A percentile compares a stretch with the other conserved stretches of the same genome.
phyloP scores from a whole-genome alignment of 108 stramenopile species.

The Stephanodiscus triporus region DNA sequence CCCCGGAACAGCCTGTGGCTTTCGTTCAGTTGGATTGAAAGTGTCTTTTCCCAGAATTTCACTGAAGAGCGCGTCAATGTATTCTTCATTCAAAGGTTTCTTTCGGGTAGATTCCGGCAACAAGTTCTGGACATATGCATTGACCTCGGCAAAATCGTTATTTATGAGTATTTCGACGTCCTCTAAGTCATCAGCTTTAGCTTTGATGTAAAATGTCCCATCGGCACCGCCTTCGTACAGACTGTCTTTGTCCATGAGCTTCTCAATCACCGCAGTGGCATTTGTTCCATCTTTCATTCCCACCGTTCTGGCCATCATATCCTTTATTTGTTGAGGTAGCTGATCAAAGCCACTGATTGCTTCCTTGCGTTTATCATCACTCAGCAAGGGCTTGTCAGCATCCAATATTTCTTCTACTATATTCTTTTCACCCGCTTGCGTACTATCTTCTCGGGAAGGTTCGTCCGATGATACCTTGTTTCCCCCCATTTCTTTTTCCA shows the following conservation, averaged over 20 bases:
- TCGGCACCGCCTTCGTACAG: constrained; percentile 32
- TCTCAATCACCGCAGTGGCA: constrained; percentile 47
- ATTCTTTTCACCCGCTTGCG: constrained; percentile 5
- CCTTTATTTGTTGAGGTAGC: constrained; percentile 39
- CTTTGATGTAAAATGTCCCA: constrained; percentile 26
- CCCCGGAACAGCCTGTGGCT: constrained; percentile 69
- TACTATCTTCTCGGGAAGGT: background rate
- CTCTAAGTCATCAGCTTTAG: constrained; percentile 38
- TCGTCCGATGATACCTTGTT: background rate
- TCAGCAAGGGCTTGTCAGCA: constrained; percentile 13
- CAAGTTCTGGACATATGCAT: constrained; percentile 55
- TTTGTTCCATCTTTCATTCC: constrained; percentile 37
- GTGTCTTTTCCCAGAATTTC: constrained; percentile 56
- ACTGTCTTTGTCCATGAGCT: constrained; percentile 36
- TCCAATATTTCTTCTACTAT: constrained; percentile 9
- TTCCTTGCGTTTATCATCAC: constrained; percentile 47
- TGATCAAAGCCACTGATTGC: constrained; percentile 33
- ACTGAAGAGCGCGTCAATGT: constrained; percentile 44
- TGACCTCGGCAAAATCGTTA: constrained; percentile 66
- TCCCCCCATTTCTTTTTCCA: background rate
- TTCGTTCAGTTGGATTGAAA: constrained; percentile 60
- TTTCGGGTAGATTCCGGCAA: constrained; percentile 58
- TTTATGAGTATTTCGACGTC: constrained; percentile 45
- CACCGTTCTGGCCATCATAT: constrained; percentile 48
- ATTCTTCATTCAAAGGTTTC: constrained; percentile 51